phyloP scores from a whole-genome alignment of 768 basidiomycete genomes.

The Rhodotorula toruloides region DNA sequence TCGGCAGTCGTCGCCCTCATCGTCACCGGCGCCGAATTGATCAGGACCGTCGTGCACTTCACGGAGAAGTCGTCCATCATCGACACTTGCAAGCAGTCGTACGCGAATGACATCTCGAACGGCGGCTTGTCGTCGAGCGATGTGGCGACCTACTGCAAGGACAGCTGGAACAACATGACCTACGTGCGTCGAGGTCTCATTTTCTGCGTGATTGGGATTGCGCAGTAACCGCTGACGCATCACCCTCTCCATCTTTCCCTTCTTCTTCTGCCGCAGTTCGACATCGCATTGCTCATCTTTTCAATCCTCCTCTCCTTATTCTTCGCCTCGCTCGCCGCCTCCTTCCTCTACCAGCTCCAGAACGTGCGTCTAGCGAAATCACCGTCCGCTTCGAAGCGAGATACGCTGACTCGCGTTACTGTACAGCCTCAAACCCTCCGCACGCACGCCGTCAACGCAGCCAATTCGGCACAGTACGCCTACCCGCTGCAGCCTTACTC shows the following conservation, averaged over 20 bases:
- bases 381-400: no score
- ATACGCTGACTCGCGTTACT: background rate
- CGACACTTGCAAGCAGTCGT: slow-evolving; percentile 11
- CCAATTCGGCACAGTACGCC: slow-evolving; percentile 23
- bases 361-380: slow-evolving; percentile 8
- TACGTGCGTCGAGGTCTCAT: background rate
- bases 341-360: slow-evolving; percentile 32
- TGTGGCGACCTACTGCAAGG: slow-evolving; percentile 6
- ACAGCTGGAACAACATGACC: slow-evolving; percentile 11
- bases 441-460: slow-evolving; percentile 7
- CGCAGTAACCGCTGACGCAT: background rate
- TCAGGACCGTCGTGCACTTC: slow-evolving; percentile 16
- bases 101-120: background rate
- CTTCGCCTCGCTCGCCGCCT: slow-evolving; percentile 32
- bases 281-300: slow-evolving; percentile 32
- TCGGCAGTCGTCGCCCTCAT: slow-evolving; percentile 10
- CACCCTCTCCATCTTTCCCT: no score
- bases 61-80: slow-evolving; percentile 18
- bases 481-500: slow-evolving; percentile 17
- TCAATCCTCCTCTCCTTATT: slow-evolving; percentile 25
- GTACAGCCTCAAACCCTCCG: slow-evolving; percentile 16
- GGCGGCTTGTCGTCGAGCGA: background rate
- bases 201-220: background rate
- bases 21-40: slow-evolving; percentile 15
- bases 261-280: background rate